A percentile compares a stretch with the other conserved stretches of the same genome.
Conservation (phyloP, 805 yeast genomes). For the Isabelozyma pseudorhagii region DNA sequence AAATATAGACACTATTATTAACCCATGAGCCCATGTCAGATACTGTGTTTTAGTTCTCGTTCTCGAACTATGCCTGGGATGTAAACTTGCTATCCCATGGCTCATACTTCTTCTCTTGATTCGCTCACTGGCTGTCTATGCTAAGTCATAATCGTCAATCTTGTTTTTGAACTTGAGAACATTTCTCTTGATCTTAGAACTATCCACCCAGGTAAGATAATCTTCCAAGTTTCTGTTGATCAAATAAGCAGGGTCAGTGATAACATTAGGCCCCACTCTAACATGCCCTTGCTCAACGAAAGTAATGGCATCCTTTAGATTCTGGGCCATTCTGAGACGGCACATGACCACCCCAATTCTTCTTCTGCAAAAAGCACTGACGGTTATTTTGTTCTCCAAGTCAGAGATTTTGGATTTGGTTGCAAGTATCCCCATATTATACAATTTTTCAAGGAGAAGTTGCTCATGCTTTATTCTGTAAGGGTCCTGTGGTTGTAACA, state of each 20-base stretch:
- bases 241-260: conserved; percentile 93
- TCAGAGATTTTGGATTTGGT: conserved; percentile 90
- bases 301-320: conserved; percentile 81
- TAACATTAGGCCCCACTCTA: conserved; percentile 92
- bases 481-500: conserved; percentile 84
- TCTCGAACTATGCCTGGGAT: no score
- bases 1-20: no score
- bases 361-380: conserved; percentile 87
- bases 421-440: conserved; percentile 82
- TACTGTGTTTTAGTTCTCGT: no score
- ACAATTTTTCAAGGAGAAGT: conserved; percentile 79
- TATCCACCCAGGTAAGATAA: conserved; percentile 96
- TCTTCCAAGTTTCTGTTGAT: conserved; percentile 95
- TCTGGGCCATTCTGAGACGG: conserved; percentile 89
- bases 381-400: conserved; percentile 87
- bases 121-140: not conserved
- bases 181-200: conserved; percentile 87
- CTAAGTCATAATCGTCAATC: conserved; percentile 55
- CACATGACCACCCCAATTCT: conserved; percentile 95
- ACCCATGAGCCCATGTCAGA: no score
- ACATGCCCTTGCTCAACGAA: conserved; percentile 97
- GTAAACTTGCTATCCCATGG: no score
- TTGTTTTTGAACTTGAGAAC: conserved; percentile 81
- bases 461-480: conserved; percentile 87
- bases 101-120: no score